Evolutionary conservation across 2,329 filamentous ascomycete species (phyloP), one percentile per base, ranked within the genome.

Genomic region (Chlorencoelia australis): DNA sequence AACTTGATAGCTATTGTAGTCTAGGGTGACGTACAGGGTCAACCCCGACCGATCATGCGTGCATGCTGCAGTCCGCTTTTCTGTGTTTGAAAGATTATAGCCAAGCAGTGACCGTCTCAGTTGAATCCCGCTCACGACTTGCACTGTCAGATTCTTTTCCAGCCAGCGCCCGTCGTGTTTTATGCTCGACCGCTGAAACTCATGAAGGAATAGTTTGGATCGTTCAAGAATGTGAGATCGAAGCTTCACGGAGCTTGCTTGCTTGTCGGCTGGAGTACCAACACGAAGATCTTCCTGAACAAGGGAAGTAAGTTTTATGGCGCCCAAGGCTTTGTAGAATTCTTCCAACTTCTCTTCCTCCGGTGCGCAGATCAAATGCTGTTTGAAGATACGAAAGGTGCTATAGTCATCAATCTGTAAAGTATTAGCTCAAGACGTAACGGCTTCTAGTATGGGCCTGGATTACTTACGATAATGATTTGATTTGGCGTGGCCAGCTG

Each of bases 121-220:
- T 4, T 79, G 75, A 35, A 98, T 79, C 1, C 79, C 80, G 16
- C 78, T 77, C 7, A 95, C 88, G 37, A 81, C 73, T 46, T 82
- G 71, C 3, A 98, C 84, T 0, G 65, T 68, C 10, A 98, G 64
- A 47, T 93, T 82, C 54, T 85, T 83, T 51, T 94, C 86, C 8
- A 98, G 66, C 91, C 91, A 98, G 49, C 82, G 84, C 5, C 77
- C 72, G 56, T 96, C 88, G 52, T 91, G 85, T 47, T 81, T 82
- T 53, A 98, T 78, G n/a, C 71, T 68, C 41, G 93, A 83, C 4
- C 73, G 67, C 22, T 65, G 55, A 40, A 75, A 75, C 44, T 79
- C 88, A 53, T 95, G 82, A 18, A 98, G 66, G 58, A 96, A 98
- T 17, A 98, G 71, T 46, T 89, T 84, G 36, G 82, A 81, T 37